These are phyloP conservation scores for Pyronema omphalodes DNA, from an alignment of 495 filamentous ascomycete genomes.

Conservation along the genomic window DNA sequence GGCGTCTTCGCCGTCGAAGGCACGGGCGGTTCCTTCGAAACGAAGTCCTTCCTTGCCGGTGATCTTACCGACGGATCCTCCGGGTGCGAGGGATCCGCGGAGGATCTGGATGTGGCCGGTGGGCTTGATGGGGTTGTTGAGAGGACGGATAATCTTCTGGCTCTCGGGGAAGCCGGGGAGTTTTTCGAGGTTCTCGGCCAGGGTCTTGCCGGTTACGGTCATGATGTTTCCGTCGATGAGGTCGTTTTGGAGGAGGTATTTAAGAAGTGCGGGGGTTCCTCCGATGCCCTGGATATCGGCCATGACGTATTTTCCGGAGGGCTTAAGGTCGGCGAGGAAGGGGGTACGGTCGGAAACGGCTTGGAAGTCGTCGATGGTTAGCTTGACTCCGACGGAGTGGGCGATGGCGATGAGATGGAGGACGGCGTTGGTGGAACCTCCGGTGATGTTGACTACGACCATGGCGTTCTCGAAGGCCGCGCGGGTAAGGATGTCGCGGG, in stretches of 20 bases:
- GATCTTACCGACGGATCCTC: slow-evolving; percentile 90
- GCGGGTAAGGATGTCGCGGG: slow-evolving; percentile 75
- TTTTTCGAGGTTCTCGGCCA: slow-evolving; percentile 73
- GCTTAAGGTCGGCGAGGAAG: slow-evolving; percentile 91
- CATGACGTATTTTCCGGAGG: slow-evolving; percentile 94
- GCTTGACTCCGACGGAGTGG: slow-evolving; percentile 77
- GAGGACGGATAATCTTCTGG: slow-evolving; percentile 80
- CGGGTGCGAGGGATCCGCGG: slow-evolving; percentile 74
- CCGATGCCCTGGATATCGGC: slow-evolving; percentile 77
- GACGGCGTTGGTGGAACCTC: slow-evolving; percentile 92
- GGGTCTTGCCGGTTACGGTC: slow-evolving; percentile 86
- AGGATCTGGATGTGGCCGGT: slow-evolving; percentile 97
- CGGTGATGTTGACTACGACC: slow-evolving; percentile 84
- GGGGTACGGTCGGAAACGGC: slow-evolving; percentile 75
- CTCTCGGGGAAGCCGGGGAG: slow-evolving; percentile 59
- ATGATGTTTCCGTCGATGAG: slow-evolving; percentile 72
- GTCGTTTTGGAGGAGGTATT: slow-evolving; percentile 78
- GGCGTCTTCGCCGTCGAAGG: slow-evolving; percentile 69
- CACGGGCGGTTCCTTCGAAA: slow-evolving; percentile 74
- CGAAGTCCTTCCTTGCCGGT: slow-evolving; percentile 89
- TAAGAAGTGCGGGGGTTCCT: slow-evolving; percentile 77
- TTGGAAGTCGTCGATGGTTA: slow-evolving; percentile 97
- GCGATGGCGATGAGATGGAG: slow-evolving; percentile 94
- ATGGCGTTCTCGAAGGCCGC: slow-evolving; percentile 94
- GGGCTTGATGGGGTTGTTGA: slow-evolving; percentile 79